A percentile compares a stretch with the other conserved stretches of the same genome.
phyloP scores from a whole-genome alignment of 192 early-diverging fungal species.

The Cladochytrium replicatum region DNA sequence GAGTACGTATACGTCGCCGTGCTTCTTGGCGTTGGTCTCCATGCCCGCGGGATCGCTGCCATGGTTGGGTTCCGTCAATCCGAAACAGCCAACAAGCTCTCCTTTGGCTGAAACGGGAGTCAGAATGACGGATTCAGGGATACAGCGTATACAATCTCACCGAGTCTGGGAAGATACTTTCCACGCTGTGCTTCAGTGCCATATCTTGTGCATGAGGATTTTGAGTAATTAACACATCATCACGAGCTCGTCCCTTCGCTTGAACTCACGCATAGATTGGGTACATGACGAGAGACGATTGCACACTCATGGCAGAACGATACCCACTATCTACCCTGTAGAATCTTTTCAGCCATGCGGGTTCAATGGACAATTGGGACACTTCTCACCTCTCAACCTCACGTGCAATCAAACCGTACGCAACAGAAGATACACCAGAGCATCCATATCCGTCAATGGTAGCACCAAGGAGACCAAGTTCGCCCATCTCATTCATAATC shows the following conservation, averaged over 20 bases:
- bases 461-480: constrained; percentile 82
- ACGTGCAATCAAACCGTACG: constrained; percentile 91
- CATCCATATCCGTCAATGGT: constrained; percentile 96
- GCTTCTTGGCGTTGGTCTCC: constrained; percentile 78
- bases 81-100: constrained; percentile 83
- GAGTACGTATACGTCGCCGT: constrained; percentile 59
- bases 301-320: constrained; percentile 95
- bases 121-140: background rate
- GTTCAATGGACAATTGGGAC: background rate
- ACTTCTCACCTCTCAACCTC: constrained; percentile 74
- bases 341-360: constrained; percentile 6
- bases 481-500: constrained; percentile 91
- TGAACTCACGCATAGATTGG: constrained; percentile 72
- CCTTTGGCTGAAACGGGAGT: constrained; percentile 53
- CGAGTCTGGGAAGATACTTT: constrained; percentile 82
- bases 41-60: constrained; percentile 88
- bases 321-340: constrained; percentile 86
- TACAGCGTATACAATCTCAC: constrained; percentile 25
- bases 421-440: constrained; percentile 92
- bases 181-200: constrained; percentile 79
- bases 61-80: constrained; percentile 96
- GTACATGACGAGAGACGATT: constrained; percentile 97
- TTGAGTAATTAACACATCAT: background rate
- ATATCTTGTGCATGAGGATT: constrained; percentile 32
- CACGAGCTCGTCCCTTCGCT: background rate